A percentile compares a stretch with the other conserved stretches of the same genome.
phyloP scores from a whole-genome alignment of 805 yeast genomes.

The Saturnispora bothae region DNA sequence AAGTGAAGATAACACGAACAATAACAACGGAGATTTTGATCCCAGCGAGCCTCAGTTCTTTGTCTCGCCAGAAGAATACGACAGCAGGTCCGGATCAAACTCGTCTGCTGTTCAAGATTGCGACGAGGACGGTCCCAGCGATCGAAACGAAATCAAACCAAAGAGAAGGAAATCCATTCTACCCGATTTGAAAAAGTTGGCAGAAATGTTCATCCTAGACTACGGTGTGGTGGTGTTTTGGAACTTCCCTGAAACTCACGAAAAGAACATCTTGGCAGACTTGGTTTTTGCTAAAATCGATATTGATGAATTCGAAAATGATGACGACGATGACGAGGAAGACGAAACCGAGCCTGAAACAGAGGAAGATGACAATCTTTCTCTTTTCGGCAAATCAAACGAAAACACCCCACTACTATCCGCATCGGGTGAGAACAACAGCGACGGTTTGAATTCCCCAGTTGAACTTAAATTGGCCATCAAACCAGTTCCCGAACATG shows the following conservation, averaged over 20 bases:
- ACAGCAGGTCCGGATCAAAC: slow-evolving; percentile 6
- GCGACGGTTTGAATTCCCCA: slow-evolving; percentile 4
- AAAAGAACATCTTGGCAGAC: slow-evolving; percentile 88
- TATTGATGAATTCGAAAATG: slow-evolving; percentile 34
- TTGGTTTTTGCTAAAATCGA: slow-evolving; percentile 52
- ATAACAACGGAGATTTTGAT: slow-evolving; percentile 45
- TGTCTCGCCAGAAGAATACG: slow-evolving; percentile 29
- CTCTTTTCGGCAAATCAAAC: slow-evolving; percentile 1
- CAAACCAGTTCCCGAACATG: slow-evolving; percentile 74
- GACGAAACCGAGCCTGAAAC: slow-evolving; percentile 23
- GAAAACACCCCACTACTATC: slow-evolving; percentile 1
- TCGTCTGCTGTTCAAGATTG: background rate
- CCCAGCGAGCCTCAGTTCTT: slow-evolving; percentile 92
- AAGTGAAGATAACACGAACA: slow-evolving; percentile 12
- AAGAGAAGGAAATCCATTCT: slow-evolving; percentile 13
- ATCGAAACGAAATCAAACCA: slow-evolving; percentile 1
- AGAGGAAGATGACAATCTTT: slow-evolving; percentile 5
- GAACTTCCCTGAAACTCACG: slow-evolving; percentile 90
- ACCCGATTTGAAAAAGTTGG: slow-evolving; percentile 50
- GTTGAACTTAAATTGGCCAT: slow-evolving; percentile 37
- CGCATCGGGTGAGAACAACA: slow-evolving; percentile 7
- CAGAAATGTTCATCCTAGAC: slow-evolving; percentile 80
- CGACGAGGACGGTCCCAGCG: background rate
- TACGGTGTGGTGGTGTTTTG: slow-evolving; percentile 98
- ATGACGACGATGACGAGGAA: slow-evolving; percentile 30